phyloP scores from a whole-genome alignment of 1,284 basidiomycete species.

The Cerrena zonata region DNA sequence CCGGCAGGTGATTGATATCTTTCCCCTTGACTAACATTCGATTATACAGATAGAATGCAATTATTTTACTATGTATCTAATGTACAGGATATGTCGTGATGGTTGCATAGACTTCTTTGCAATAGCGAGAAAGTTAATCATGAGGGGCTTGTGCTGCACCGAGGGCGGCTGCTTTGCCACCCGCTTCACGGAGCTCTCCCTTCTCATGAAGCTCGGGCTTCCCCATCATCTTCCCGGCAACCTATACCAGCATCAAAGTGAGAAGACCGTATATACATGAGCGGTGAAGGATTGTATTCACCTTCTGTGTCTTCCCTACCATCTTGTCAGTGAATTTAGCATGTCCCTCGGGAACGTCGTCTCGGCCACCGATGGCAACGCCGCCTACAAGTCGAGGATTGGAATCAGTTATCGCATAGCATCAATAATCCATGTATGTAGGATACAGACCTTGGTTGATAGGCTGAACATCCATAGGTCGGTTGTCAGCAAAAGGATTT shows the following conservation, averaged over 20 bases:
- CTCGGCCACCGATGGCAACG: conserved; percentile 39
- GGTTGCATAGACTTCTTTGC: too few relatives aligned
- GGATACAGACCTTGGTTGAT: conserved; percentile 30
- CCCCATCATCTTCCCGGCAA: conserved; percentile 42
- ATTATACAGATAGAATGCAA: too few relatives aligned
- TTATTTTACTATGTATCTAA: too few relatives aligned
- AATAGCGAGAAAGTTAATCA: conserved; percentile 29
- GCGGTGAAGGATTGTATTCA: conserved; percentile 13
- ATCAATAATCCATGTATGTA: not conserved
- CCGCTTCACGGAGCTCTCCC: conserved; percentile 49
- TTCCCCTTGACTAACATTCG: too few relatives aligned
- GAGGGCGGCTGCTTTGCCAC: conserved; percentile 42
- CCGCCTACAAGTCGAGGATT: conserved; percentile 27
- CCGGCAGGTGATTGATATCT: too few relatives aligned
- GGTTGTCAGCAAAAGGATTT: conserved; percentile 33
- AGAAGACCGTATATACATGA: not conserved
- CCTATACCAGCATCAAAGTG: conserved; percentile 24
- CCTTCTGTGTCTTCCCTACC: conserved; percentile 52
- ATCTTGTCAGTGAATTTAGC: conserved; percentile 45
- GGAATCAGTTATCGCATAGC: not conserved
- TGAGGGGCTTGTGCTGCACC: conserved; percentile 39
- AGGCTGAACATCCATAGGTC: conserved; percentile 38
- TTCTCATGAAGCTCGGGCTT: conserved; percentile 50
- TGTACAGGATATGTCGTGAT: too few relatives aligned
- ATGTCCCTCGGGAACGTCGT: conserved; percentile 38